These are phyloP conservation scores for Clathrus columnatus DNA, from an alignment of 768 basidiomycete genomes.

Conservation along the genomic window DNA sequence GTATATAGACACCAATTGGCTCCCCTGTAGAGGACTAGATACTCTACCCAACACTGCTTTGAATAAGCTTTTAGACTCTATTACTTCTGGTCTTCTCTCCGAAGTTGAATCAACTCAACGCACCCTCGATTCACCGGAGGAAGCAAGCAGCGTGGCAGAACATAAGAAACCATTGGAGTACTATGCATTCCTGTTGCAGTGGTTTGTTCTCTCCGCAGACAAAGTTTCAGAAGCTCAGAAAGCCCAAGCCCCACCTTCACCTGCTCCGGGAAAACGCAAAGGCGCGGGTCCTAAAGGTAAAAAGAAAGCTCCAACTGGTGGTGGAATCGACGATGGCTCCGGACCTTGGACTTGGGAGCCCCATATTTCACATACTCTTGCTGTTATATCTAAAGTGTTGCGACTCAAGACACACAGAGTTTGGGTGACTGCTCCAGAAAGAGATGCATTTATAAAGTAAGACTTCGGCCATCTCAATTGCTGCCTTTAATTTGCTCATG, in stretches of 20 bases:
- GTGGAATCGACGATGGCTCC: slow-evolving; percentile 12
- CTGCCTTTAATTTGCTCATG: slow-evolving; percentile 7
- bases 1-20: neutral
- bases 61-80: slow-evolving; percentile 82
- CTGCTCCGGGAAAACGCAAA: slow-evolving; percentile 42
- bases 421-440: slow-evolving; percentile 82
- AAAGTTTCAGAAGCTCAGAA: slow-evolving; percentile 45
- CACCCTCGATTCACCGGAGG: slow-evolving; percentile 57
- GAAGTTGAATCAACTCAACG: slow-evolving; percentile 65
- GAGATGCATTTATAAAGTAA: slow-evolving; percentile 79
- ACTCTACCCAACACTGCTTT: slow-evolving; percentile 55
- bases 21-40: slow-evolving; percentile 35
- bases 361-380: slow-evolving; percentile 64
- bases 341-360: slow-evolving; percentile 64
- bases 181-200: slow-evolving; percentile 86
- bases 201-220: slow-evolving; percentile 81
- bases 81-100: slow-evolving; percentile 63
- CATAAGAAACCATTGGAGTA: slow-evolving; percentile 79
- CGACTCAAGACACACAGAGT: slow-evolving; percentile 63
- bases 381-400: slow-evolving; percentile 64
- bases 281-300: slow-evolving; percentile 48
- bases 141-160: slow-evolving; percentile 39
- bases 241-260: slow-evolving; percentile 36
- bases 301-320: slow-evolving; percentile 21
- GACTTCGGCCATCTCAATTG: slow-evolving; percentile 21